Evolutionary conservation across 805 yeast species (phyloP), one percentile per base, ranked within the genome.

Genomic region (Yarrowia sp.): DNA sequence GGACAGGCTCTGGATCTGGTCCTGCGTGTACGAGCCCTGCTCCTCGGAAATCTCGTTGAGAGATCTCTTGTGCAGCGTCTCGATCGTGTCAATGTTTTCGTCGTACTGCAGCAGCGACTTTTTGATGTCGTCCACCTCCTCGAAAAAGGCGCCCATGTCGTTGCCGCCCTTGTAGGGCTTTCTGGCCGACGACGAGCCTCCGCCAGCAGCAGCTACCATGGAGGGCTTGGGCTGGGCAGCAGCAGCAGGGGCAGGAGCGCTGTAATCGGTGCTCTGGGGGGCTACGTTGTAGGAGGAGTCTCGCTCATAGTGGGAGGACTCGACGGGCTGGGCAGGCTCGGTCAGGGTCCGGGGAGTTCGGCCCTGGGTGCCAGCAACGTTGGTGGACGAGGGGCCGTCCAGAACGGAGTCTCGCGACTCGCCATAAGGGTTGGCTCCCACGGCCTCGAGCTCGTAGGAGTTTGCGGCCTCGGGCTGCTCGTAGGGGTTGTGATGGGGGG

Each of bases 11-110:
- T 92, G 97, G 70, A 95, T 84, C 79, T 91, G 92, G 72, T 85
- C 84, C 79, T 92, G 88, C 70, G 87, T 82, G 74, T 86, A 85
- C 69, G 85, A 85, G 75, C 89, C 90, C 59, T 73, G 70, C 74
- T 86, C 87, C 70, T 87, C 89, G 73, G 88, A 88, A 71, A 90
- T 86, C 72, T 90, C 95, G 71, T 87, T 87, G 74, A 91, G 80
- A 50, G 91, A 81, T 73, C 87, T 85, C 75, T 84, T 83, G 80
- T 91, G 97, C 74, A 88, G 83, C 69, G 84, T 82, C 77, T 89
- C 89, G 70, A 91, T 85, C 73, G 89, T 82, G 73, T 87, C 87
- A 71, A 91, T 85, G 71, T 89, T 80, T 74, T 84, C 86, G 75
- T 87, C 86, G 78, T 89, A 91, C 77, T 87, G 88, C 71, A 86